phyloP scores from a whole-genome alignment of 2,329 filamentous ascomycete genomes.

The Curvularia lunata region DNA sequence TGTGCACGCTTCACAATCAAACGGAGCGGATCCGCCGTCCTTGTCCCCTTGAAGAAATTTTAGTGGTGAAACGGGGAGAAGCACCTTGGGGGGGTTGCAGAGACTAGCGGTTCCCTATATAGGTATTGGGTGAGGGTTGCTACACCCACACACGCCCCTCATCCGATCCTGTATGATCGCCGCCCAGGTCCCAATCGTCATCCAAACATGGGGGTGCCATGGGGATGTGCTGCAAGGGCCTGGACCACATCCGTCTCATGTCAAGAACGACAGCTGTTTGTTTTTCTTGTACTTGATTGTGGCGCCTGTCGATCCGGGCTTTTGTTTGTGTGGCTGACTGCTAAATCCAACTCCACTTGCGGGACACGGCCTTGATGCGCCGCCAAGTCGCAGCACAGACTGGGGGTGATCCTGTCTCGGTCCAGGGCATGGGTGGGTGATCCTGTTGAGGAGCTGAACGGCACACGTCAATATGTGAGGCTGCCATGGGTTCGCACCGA shows the following conservation, averaged over 20 bases:
- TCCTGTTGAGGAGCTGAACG: background rate
- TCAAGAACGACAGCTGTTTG: slow-evolving; percentile 11
- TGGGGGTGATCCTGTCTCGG: slow-evolving; percentile 8
- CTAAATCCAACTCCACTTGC: slow-evolving; percentile 7
- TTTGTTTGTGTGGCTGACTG: slow-evolving; percentile 16
- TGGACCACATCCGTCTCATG: slow-evolving; percentile 14
- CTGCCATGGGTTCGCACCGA: slow-evolving; percentile 15
- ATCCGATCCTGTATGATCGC: slow-evolving; percentile 26
- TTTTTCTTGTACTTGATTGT: slow-evolving; percentile 13
- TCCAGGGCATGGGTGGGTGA: slow-evolving; percentile 7
- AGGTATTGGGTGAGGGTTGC: slow-evolving; percentile 17
- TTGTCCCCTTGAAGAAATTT: background rate
- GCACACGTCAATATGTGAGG: slow-evolving; percentile 21
- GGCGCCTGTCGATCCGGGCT: slow-evolving; percentile 19
- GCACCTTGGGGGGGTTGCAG: background rate
- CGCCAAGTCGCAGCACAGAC: slow-evolving; percentile 13
- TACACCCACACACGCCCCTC: slow-evolving; percentile 21
- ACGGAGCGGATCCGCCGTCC: background rate
- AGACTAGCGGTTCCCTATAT: slow-evolving; percentile 4
- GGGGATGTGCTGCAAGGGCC: slow-evolving; percentile 19
- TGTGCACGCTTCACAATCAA: background rate
- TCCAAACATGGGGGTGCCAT: slow-evolving; percentile 14
- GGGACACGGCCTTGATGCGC: slow-evolving; percentile 11
- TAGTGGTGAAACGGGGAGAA: slow-evolving; percentile 4
- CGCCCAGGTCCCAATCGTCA: slow-evolving; percentile 15